These are phyloP conservation scores for Penicillium sp. DNA, from an alignment of 2,329 filamentous ascomycete species.

Conservation along the genomic window DNA sequence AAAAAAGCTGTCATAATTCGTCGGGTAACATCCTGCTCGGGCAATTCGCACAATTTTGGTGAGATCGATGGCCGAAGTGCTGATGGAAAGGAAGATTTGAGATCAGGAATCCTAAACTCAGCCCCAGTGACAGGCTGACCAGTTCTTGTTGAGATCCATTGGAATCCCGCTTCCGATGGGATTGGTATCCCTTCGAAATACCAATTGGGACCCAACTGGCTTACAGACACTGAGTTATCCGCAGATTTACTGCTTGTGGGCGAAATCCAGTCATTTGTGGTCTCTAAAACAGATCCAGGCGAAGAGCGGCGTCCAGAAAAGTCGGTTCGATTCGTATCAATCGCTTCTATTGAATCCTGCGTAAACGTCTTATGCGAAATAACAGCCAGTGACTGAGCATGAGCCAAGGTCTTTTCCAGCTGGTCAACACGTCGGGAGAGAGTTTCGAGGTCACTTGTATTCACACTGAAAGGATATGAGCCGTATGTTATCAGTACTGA, in stretches of 20 bases:
- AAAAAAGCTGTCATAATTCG: slow-evolving; percentile 6
- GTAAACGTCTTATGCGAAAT: not conserved
- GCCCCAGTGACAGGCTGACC: slow-evolving; percentile 7
- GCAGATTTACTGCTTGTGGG: not conserved
- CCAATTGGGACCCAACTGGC: slow-evolving; percentile 19
- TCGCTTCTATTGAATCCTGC: not conserved
- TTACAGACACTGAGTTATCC: not conserved
- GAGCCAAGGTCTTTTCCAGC: slow-evolving; percentile 9
- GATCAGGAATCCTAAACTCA: slow-evolving; percentile 12
- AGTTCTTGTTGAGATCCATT: slow-evolving; percentile 19
- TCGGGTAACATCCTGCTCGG: slow-evolving; percentile 4
- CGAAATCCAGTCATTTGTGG: no score
- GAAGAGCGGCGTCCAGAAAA: not conserved
- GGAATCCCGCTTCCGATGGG: slow-evolving; percentile 10
- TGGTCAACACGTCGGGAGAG: slow-evolving; percentile 12
- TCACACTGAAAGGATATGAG: not conserved
- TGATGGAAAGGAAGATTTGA: not conserved
- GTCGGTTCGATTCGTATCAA: not conserved
- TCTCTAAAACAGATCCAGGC: not conserved
- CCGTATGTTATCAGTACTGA: not conserved
- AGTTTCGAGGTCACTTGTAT: slow-evolving; percentile 6
- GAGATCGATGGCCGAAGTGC: not conserved
- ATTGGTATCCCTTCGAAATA: slow-evolving; percentile 21
- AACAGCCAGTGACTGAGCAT: not conserved
- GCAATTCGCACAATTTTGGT: slow-evolving; percentile 4